phyloP scores from a whole-genome alignment of 2,329 filamentous ascomycete genomes.

The Scedosporium apiospermum region DNA sequence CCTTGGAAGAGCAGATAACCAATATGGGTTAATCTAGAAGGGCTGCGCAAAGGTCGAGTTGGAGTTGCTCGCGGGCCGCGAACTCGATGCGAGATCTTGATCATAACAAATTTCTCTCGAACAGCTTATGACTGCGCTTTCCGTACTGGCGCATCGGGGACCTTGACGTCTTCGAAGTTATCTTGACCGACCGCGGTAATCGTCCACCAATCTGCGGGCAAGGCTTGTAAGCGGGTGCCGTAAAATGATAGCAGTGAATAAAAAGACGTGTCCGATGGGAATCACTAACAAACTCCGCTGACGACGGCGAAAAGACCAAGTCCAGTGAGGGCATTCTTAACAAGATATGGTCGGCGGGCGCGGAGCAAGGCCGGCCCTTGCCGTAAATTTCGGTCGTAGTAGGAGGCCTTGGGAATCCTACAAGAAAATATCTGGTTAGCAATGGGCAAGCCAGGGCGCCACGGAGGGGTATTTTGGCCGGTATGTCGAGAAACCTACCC shows the following conservation, averaged over 20 bases:
- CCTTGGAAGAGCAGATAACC: no score
- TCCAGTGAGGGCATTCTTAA: constrained; percentile 82
- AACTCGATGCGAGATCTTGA: background rate
- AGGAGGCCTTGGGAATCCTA: constrained; percentile 51
- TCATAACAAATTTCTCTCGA: background rate
- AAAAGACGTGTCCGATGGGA: background rate
- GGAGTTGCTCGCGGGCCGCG: no score
- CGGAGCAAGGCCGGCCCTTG: constrained; percentile 85
- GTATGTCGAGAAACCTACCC: background rate
- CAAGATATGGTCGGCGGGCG: constrained; percentile 80
- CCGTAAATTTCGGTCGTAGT: constrained; percentile 83
- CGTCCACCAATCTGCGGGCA: constrained; percentile 43
- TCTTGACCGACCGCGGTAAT: constrained; percentile 88
- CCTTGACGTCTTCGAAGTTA: constrained; percentile 90
- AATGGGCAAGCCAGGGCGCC: background rate
- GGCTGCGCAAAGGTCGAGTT: no score
- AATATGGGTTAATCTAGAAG: no score
- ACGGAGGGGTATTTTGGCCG: background rate
- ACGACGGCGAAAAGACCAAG: constrained; percentile 65
- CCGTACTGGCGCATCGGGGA: constrained; percentile 58
- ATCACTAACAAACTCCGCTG: constrained; percentile 75
- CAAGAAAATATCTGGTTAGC: background rate
- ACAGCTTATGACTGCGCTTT: background rate
- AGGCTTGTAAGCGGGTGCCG: background rate
- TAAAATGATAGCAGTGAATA: background rate